phyloP scores from a whole-genome alignment of 176 grass and related monocot species.

The Saccharum spontaneum region DNA sequence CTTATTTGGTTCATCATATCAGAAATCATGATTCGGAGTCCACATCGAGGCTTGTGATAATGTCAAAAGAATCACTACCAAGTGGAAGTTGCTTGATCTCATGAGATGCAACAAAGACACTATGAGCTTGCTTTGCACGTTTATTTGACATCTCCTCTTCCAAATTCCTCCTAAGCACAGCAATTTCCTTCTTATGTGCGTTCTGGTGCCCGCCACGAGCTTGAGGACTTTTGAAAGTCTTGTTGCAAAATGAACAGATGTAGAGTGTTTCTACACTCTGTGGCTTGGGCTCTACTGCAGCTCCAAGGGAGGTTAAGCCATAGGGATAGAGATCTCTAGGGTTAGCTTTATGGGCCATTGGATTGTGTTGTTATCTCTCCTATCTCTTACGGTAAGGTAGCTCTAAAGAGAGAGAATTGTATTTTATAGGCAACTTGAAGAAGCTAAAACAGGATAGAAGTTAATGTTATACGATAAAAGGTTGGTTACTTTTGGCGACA shows the following conservation, averaged over 20 bases:
- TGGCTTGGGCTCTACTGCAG: neutral
- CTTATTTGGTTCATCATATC: neutral
- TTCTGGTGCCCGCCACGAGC: slow-evolving; percentile 35
- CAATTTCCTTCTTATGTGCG: slow-evolving; percentile 31
- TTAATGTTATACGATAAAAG: slow-evolving; percentile 1
- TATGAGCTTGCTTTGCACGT: neutral
- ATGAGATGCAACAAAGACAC: neutral
- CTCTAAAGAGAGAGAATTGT: neutral
- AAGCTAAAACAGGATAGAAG: neutral
- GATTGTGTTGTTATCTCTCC: neutral
- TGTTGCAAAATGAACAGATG: slow-evolving; percentile 16
- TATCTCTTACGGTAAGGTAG: neutral
- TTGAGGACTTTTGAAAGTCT: neutral
- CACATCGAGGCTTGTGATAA: neutral
- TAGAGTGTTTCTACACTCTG: neutral
- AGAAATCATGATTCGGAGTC: neutral
- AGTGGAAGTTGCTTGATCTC: neutral
- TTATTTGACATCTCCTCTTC: neutral
- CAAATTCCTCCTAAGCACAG: neutral
- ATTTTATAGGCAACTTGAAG: slow-evolving; percentile 25
- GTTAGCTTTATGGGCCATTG: neutral
- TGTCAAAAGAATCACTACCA: neutral
- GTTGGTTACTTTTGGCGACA: neutral
- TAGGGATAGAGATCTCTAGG: neutral
- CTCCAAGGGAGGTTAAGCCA: neutral